Base-by-base conservation (phyloP, 805 yeast species). In the Scheffersomyces lignosus region DNA sequence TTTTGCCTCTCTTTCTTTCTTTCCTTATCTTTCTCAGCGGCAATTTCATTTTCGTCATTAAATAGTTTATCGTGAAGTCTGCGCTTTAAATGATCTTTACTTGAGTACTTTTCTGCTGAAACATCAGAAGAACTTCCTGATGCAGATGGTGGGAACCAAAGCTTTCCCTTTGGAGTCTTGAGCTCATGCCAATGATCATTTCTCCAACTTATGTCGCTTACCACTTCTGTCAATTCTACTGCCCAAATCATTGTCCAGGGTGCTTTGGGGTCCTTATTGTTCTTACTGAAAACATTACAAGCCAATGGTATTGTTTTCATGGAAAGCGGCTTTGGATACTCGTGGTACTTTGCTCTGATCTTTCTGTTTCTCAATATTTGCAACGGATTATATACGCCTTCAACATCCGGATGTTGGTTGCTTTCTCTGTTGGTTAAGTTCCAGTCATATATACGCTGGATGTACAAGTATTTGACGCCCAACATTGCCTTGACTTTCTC, bases 321-420 rank as follows among this genome's bases (percentile, higher is more conserved):
- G 1, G 71, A 58, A 9, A 75, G 51, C 3, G 67, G 64, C 27
- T 71, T 67, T 2, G 77, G 72, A 24, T 65, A 62, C 38, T 75
- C 77, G 34, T 70, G 71, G 48, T 75, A 64, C 48, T 73, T 74
- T 39, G 73, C 71, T 36, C 86, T 58, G 3, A 82, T 54, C 47
- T 70, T 70, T 40, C 96, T 70, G 58, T 87, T 83, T 38, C 96
- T 64, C 18, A 88, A 78, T n/a, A 81, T 73, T 58, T 87, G 96
- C 29, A 88, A 63, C 3, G 96, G 96, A 53, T 88, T 88, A 64
- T 81, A 88, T 3, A 77, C 73, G 2, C 83, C 86, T 38, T 81
- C 87, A 3, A 83, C 74, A 2, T 76, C 77, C 2, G 69, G 72
- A 12, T 51, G 54, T 13, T 17, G 28, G 1, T 34, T 28, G 2